Base-by-base conservation (phyloP, 1,284 basidiomycete genomes). In the Ceratobasidium papillatum region DNA sequence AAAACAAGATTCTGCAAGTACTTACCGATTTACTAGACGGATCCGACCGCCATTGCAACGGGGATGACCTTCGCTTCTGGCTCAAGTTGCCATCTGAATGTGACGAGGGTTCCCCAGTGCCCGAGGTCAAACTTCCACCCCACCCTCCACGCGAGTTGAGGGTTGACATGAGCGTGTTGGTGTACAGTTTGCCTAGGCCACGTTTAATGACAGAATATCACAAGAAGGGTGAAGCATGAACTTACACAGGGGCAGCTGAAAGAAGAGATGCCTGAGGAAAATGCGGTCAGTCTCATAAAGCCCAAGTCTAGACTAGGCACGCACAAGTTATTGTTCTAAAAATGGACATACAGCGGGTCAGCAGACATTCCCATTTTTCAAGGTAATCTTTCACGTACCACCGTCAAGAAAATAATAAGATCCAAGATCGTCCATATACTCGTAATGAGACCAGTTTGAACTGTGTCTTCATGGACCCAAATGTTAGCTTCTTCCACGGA, bases 401-500 rank as follows among this genome's bases (percentile, higher is more conserved):
- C 79, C 14, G 78, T 79, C 32, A 85, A 77, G 75, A 81, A 85
- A 56, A 83, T 75, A 19, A 82, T 76, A 19, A 85, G 61, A 74
- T 84, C 83, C 12, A 83, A 69, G 19, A 77, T 77, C 1, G 83
- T 82, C 58, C 79, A 80, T 12, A 82, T 8, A 1, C 82, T 76
- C 0, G 84, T 84, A 22, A 84, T 43, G 22, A 82, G 63, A 14
- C 83, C 83, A 1, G 83, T 84, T 69, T 84, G 83, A 7, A 86
- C 79, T 1, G 84, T 82, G 56, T 83, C 84, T 82, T 76, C 19
- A 36, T 19, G 30, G 1, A 3, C 27, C 47, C 9, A n/a, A 52
- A 32, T 66, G 75, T 65, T 22, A 22, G 22, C 54, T 30, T 51
- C 5, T 41, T 61, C 5, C 3, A n/a, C 27, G 17, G 47, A 22